Base-by-base conservation (phyloP, 192 early-diverging fungal genomes). In the Phlyctochytrium bullatum region DNA sequence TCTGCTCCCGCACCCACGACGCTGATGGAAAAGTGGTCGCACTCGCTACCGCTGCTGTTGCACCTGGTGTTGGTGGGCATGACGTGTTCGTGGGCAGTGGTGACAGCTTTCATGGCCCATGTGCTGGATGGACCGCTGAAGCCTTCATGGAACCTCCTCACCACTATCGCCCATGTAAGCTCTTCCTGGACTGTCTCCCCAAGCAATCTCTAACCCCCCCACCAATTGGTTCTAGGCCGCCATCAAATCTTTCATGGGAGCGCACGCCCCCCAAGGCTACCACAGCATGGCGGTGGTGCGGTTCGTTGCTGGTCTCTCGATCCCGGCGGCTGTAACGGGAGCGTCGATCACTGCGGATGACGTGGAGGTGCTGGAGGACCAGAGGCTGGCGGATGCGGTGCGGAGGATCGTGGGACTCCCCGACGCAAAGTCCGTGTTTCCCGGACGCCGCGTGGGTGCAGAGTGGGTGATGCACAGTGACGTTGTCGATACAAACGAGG, bases 281-380 rank as follows among this genome's bases (percentile, higher is more conserved):
- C 77, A 78, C 59, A 71, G 73, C 25, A 57, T 73, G 47, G 69
- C 32, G 23, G 50, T 78, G 62, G 66, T 75, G 2, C 61, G 77
- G 6, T 32, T 68, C 23, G 62, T 58, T 0, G 65, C 73, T 23
- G 20, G 35, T 14, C 52, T 75, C 59, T 25, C 61, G 30, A 59
- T 78, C 1, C 77, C 77, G 20, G 56, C 61, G 12, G 36, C 36
- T 12, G n/a, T 72, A 3, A 61, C 67, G 29, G 27, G 53, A 27
- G 60, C 77, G 20, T 10, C n/a, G 4, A 62, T 74, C 31, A 33
- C 50, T 23, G 30, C 35, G 47, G 50, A 24, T 4, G 30, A 31
- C 2, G 59, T 76, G 0, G 16, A 27, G 24, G 52, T 72, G 12
- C 30, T 65, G 14, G 61, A 59, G 17, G 2, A 52, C 4, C 47